A percentile compares a stretch with the other conserved stretches of the same genome.
phyloP scores from a whole-genome alignment of 2,329 filamentous ascomycete species.

The Xylariaceae sp. region DNA sequence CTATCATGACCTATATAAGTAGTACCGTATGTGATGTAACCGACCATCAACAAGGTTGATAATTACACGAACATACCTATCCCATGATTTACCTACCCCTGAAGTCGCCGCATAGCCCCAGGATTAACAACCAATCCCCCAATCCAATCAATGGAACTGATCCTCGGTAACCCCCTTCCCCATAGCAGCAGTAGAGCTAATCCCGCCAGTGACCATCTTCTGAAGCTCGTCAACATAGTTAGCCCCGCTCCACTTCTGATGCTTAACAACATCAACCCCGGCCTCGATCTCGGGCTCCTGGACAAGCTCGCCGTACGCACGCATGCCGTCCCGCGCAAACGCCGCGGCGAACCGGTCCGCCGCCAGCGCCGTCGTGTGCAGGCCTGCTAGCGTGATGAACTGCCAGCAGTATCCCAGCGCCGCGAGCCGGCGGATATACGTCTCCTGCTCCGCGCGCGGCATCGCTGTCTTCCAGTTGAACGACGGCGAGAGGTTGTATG shows the following conservation, averaged over 20 bases:
- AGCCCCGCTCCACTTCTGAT: slow-evolving; percentile 98
- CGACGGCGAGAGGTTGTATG: slow-evolving; percentile 96
- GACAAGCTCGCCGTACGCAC: slow-evolving; percentile 92
- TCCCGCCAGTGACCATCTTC: slow-evolving; percentile 94
- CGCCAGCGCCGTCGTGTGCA: slow-evolving; percentile 94
- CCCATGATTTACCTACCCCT: no score
- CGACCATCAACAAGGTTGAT: no score
- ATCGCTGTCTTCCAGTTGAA: slow-evolving; percentile 99
- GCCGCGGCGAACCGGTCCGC: slow-evolving; percentile 82
- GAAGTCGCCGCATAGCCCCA: no score
- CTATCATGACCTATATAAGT: not conserved
- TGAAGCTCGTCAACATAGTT: slow-evolving; percentile 91
- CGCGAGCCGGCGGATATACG: slow-evolving; percentile 88
- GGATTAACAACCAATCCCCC: not conserved
- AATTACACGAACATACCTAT: no score
- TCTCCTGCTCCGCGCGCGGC: slow-evolving; percentile 87
- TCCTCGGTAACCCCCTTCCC: slow-evolving; percentile 97
- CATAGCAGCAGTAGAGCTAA: slow-evolving; percentile 92
- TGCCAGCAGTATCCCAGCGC: slow-evolving; percentile 97
- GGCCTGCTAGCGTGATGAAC: slow-evolving; percentile 97
- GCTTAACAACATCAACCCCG: slow-evolving; percentile 90
- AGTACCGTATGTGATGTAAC: no score
- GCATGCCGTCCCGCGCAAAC: slow-evolving; percentile 81
- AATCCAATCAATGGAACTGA: slow-evolving; percentile 68
- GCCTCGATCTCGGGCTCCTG: slow-evolving; percentile 95